Percentiles rank a stretch among this genome's conserved stretches.
phyloP scores from a whole-genome alignment of 805 yeast genomes.

The Lipomyces sp. region DNA sequence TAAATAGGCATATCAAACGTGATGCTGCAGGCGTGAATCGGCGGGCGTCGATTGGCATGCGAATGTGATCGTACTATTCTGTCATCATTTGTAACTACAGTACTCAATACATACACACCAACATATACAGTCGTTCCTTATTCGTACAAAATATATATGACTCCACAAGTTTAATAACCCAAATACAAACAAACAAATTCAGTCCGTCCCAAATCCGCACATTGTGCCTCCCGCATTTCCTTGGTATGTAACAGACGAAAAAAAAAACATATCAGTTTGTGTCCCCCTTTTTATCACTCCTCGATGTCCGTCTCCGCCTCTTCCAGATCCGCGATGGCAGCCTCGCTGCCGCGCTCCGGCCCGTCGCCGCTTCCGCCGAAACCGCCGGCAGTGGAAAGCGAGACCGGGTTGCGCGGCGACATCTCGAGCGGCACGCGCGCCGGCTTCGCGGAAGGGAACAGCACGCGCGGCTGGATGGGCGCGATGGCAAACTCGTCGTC shows the following conservation, averaged over 20 bases:
- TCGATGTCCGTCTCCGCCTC: constrained; percentile 27
- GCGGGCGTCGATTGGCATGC: too few species aligned
- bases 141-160: too few species aligned
- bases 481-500: constrained; percentile 20
- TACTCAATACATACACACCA: too few species aligned
- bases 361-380: background rate
- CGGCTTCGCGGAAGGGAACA: constrained; percentile 7
- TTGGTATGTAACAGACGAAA: background rate
- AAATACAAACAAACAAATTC: too few species aligned
- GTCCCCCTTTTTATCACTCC: background rate
- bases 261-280: background rate
- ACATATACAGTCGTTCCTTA: too few species aligned
- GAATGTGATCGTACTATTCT: too few species aligned
- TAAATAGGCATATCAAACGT: too few species aligned
- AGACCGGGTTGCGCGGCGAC: background rate
- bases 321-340: constrained; percentile 4
- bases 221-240: background rate
- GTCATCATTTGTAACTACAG: too few species aligned
- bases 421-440: background rate
- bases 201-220: too few species aligned
- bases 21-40: too few species aligned
- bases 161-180: too few species aligned
- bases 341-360: background rate
- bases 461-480: constrained; percentile 19
- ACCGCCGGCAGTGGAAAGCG: background rate